A percentile compares a stretch with the other conserved stretches of the same genome.
Conservation (phyloP, 495 filamentous ascomycete species). For the Lophiostoma macrostomum region DNA sequence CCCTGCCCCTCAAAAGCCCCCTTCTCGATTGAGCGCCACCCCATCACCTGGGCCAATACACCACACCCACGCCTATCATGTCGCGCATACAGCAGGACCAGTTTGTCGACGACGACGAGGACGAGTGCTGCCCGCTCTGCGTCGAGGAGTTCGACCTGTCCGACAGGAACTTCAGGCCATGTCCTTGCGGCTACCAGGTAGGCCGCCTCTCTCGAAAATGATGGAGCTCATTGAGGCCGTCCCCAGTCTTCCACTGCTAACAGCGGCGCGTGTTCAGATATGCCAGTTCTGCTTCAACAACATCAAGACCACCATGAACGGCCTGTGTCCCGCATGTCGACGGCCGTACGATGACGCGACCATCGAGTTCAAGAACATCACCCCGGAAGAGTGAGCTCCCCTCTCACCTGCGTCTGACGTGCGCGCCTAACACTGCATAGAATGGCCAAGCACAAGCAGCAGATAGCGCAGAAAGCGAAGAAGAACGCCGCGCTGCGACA, state of each 20-base stretch:
- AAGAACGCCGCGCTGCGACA: slow-evolving; percentile 87
- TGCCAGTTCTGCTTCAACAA: slow-evolving; percentile 99
- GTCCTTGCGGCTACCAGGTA: slow-evolving; percentile 98
- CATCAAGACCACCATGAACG: slow-evolving; percentile 92
- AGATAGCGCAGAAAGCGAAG: slow-evolving; percentile 83
- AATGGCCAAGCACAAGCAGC: slow-evolving; percentile 59
- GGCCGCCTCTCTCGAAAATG: slow-evolving; percentile 33
- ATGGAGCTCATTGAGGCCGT: not conserved
- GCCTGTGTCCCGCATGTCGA: slow-evolving; percentile 92
- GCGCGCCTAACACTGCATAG: slow-evolving; percentile 22
- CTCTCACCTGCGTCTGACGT: slow-evolving; percentile 5
- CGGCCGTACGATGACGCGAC: slow-evolving; percentile 92
- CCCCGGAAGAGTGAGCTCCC: slow-evolving; percentile 78
- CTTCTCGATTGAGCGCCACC: slow-evolving; percentile 24
- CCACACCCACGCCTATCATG: slow-evolving; percentile 36
- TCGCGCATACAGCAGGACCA: slow-evolving; percentile 82
- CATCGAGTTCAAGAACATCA: slow-evolving; percentile 91
- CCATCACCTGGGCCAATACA: slow-evolving; percentile 21
- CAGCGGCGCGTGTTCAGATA: slow-evolving; percentile 58
- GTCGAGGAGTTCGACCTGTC: slow-evolving; percentile 98
- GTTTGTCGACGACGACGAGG: slow-evolving; percentile 96
- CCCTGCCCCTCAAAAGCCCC: slow-evolving; percentile 1
- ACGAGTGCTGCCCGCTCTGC: slow-evolving; percentile 76
- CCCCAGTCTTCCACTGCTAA: slow-evolving; percentile 12
- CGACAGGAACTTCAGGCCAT: slow-evolving; percentile 95